Evolutionary conservation across 106 monocot genomes (phyloP).

Genomic region (Cymbidium sinense): DNA sequence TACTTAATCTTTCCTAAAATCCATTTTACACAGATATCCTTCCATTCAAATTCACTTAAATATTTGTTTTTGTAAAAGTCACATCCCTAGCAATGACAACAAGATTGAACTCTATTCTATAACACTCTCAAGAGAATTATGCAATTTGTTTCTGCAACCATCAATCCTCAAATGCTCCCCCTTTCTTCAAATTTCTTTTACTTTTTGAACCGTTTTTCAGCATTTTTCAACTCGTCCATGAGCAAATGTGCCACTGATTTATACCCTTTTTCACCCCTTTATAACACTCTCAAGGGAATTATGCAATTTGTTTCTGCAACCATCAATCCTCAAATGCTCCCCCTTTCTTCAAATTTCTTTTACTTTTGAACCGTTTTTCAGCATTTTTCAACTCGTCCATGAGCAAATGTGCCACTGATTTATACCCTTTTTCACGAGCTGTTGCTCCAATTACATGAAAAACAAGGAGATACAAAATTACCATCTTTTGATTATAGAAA

Average conservation of each 20-base stretch:
- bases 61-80: too few species aligned
- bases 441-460: neutral
- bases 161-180: neutral
- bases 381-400: slow-evolving; percentile 48
- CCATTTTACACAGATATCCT: too few species aligned
- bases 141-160: neutral
- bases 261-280: too few species aligned
- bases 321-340: neutral
- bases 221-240: slow-evolving; percentile 47
- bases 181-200: neutral
- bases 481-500: neutral
- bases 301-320: neutral
- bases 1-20: too few species aligned
- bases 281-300: too few species aligned
- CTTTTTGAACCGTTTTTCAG: neutral
- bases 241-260: slow-evolving; percentile 58
- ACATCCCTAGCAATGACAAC: too few species aligned
- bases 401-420: slow-evolving; percentile 57
- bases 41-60: too few species aligned
- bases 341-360: neutral
- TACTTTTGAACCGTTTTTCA: neutral
- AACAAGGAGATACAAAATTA: neutral
- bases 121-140: too few species aligned
- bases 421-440: slow-evolving; percentile 45
- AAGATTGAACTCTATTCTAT: too few species aligned